Conservation (phyloP, 306 rosid species). For the Citrullus amarus region DNA sequence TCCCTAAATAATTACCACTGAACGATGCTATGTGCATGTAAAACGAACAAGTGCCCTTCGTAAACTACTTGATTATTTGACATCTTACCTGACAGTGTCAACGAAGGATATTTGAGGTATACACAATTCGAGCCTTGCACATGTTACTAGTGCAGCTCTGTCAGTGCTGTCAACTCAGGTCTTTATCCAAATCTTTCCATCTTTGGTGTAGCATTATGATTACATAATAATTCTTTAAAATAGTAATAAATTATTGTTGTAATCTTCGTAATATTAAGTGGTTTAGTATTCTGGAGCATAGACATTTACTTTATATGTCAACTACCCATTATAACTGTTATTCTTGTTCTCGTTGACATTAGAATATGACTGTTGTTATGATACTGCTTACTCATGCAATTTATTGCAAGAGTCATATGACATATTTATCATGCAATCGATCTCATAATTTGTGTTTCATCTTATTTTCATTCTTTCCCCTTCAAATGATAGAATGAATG, state of each 20-base stretch:
- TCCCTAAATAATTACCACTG: no score
- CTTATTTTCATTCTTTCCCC: neutral
- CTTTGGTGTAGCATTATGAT: neutral
- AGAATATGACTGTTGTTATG: neutral
- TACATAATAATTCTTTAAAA: neutral
- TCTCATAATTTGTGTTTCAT: neutral
- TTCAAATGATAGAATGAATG: slow-evolving; percentile 10
- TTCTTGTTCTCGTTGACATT: neutral
- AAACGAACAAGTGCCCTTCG: neutral
- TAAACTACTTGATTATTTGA: neutral
- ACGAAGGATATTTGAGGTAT: slow-evolving; percentile 85
- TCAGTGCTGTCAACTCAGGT: slow-evolving; percentile 97
- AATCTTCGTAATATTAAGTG: neutral
- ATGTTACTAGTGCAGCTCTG: slow-evolving; percentile 65
- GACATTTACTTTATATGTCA: neutral
- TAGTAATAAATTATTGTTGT: neutral
- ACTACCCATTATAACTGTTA: neutral
- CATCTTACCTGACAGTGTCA: slow-evolving; percentile 43
- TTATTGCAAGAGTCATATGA: neutral
- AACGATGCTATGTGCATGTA: neutral
- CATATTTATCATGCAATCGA: neutral
- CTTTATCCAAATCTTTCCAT: slow-evolving; percentile 6
- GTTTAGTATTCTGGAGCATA: neutral
- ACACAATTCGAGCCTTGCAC: slow-evolving; percentile 88
- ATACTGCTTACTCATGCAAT: neutral